Evolutionary conservation across 495 filamentous ascomycete genomes (phyloP), one percentile per base, ranked within the genome.

Genomic region (Penicillium lagena): DNA sequence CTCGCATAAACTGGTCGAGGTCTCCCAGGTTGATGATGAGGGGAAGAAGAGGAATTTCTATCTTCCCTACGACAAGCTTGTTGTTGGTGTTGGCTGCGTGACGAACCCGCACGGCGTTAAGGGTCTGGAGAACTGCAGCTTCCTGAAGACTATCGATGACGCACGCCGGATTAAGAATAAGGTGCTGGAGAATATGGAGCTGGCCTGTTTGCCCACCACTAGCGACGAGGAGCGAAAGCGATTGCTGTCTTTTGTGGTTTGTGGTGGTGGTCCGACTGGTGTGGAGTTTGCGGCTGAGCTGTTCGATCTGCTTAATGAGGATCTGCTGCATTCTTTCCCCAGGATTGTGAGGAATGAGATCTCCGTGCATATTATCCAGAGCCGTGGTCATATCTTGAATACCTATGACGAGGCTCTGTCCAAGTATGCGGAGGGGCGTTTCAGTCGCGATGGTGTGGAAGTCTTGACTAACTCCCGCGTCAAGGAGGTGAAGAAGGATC

Each of bases 251-350:
- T 99, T 99, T 56, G 94, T 97, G 37, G 68, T 99, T 39, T 87
- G 85, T 66, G 94, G 94, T 52, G 94, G 94, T 50, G 94, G 94
- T 2, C 94, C 94, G 31, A 99, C 94, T 5, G 93, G 93, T 49
- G 93, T 98, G 22, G 90, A 96, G 53, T 99, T 99, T 57, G 94
- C 94, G 2, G 93, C 94, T 2, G 94, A 99, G 60, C 73, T 99
- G 1, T 97, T 82, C 55, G 94, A 99, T 66, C 76, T 99, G 60
- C 73, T 99, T 29, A 99, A 99, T 55, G 94, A 99, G 62, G 94
- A 99, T 60, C 64, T 99, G 15, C 79, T 82, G 35, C 70, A 76
- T 37, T 78, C 82, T 46, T 99, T 95, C 65, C 94, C 94, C 5
- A 80, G 81, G 47, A 83, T 99, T 40, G 71, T 99, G 22, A 79